Conservation (phyloP, 2,329 filamentous ascomycete genomes). For the Diaporthe ilicicola region DNA sequence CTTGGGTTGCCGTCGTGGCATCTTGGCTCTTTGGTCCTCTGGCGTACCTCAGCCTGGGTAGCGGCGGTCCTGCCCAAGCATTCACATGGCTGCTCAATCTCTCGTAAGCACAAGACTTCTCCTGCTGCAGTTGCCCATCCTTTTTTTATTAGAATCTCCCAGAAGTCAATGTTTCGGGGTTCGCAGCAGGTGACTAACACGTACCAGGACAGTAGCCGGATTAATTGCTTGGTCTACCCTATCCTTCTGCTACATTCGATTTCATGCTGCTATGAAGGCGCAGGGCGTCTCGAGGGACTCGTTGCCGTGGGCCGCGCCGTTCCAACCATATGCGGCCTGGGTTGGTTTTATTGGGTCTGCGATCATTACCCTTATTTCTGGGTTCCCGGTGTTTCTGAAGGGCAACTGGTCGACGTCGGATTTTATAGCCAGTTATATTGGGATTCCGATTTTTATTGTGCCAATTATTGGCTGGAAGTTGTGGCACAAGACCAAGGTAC, state of each 20-base stretch:
- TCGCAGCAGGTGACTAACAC: too few species aligned
- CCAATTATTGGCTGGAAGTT: slow-evolving; percentile 31
- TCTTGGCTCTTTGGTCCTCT: slow-evolving; percentile 68
- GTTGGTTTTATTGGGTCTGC: slow-evolving; percentile 52
- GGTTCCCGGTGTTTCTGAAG: slow-evolving; percentile 51
- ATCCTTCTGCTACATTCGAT: slow-evolving; percentile 43
- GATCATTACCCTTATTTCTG: slow-evolving; percentile 54
- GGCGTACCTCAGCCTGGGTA: slow-evolving; percentile 57
- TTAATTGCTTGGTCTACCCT: slow-evolving; percentile 46
- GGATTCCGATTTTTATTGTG: slow-evolving; percentile 35
- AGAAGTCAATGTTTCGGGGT: too few species aligned
- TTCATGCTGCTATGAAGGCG: slow-evolving; percentile 47
- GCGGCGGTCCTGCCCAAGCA: slow-evolving; percentile 54
- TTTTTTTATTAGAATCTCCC: too few species aligned
- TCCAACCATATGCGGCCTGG: slow-evolving; percentile 51
- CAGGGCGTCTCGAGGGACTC: slow-evolving; percentile 49
- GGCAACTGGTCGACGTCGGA: slow-evolving; percentile 47
- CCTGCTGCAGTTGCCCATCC: too few species aligned
- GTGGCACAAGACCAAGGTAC: slow-evolving; percentile 29
- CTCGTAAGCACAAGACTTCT: too few species aligned
- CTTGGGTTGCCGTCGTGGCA: slow-evolving; percentile 60
- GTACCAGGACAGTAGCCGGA: slow-evolving; percentile 50
- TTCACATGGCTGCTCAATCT: slow-evolving; percentile 66
- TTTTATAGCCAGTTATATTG: slow-evolving; percentile 52
- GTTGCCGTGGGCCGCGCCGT: slow-evolving; percentile 40